These are phyloP conservation scores for Ophiostoma sp. DNA, from an alignment of 2,329 filamentous ascomycete species.

Conservation along the genomic window DNA sequence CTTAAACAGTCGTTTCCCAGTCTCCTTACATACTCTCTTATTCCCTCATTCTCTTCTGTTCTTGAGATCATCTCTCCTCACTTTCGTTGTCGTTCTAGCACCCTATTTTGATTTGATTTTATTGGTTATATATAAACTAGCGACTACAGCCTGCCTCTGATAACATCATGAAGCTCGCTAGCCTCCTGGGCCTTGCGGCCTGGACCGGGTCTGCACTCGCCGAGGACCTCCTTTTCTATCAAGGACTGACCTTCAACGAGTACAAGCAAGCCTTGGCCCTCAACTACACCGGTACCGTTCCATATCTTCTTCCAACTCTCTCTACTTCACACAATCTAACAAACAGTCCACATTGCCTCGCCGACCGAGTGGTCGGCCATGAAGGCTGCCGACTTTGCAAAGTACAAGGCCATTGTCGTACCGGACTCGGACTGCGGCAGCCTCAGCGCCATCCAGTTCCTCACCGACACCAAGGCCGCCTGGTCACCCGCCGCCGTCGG, in stretches of 20 bases:
- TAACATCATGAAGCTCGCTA: conserved; percentile 14
- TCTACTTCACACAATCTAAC: background rate
- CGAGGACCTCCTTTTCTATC: conserved; percentile 29
- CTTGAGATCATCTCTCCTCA: background rate
- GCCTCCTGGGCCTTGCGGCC: background rate
- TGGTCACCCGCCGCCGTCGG: conserved; percentile 40
- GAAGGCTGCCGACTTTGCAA: conserved; percentile 39
- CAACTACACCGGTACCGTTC: conserved; percentile 25
- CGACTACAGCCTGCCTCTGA: too few relatives aligned
- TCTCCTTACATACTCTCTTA: background rate
- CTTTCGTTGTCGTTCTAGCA: background rate
- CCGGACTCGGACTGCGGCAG: conserved; percentile 37
- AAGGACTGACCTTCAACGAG: conserved; percentile 28
- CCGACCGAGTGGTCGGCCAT: conserved; percentile 24
- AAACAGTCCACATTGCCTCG: conserved; percentile 23
- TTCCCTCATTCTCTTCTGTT: too few relatives aligned
- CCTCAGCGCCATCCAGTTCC: conserved; percentile 34
- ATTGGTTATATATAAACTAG: too few relatives aligned
- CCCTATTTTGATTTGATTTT: too few relatives aligned
- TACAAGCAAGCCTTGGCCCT: conserved; percentile 27
- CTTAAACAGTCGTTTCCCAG: background rate
- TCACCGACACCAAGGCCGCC: conserved; percentile 36
- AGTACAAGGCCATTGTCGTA: conserved; percentile 42
- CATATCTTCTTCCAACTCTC: background rate
- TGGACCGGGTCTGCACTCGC: conserved; percentile 24